These are phyloP conservation scores for Rosa lucieae DNA, from an alignment of 306 rosid species.

Conservation along the genomic window DNA sequence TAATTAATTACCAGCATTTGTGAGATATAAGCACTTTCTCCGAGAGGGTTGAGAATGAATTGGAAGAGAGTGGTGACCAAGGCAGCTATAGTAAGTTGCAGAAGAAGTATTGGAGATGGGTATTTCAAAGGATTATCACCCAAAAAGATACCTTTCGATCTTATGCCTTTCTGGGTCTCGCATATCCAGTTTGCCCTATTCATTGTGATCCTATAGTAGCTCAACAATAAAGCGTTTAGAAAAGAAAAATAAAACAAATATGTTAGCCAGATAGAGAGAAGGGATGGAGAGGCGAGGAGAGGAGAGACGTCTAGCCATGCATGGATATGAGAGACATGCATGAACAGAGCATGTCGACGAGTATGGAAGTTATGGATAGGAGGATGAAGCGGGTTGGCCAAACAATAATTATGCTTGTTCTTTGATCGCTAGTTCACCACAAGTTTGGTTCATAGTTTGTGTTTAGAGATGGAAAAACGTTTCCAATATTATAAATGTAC, in stretches of 20 bases:
- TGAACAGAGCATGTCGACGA: neutral
- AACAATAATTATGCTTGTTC: neutral
- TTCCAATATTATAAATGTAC: neutral
- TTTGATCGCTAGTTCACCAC: constrained; percentile 5
- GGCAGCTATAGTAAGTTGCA: constrained; percentile 39
- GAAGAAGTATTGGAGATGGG: constrained; percentile 19
- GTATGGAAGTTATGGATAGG: constrained; percentile 16
- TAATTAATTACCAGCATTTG: constrained; percentile 45
- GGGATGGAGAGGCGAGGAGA: neutral
- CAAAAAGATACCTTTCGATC: constrained; percentile 37
- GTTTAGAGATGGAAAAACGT: constrained; percentile 6
- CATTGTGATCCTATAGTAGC: neutral
- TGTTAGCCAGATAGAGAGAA: neutral
- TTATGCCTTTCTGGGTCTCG: neutral
- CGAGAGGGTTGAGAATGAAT: constrained; percentile 48
- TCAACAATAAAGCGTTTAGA: neutral
- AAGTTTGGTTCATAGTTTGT: neutral
- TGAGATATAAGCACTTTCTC: constrained; percentile 42
- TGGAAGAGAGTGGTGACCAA: constrained; percentile 29
- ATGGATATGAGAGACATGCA: neutral
- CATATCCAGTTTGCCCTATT: constrained; percentile 28
- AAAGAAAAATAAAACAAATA: neutral
- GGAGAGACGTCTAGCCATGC: neutral
- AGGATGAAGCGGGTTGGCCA: constrained; percentile 24
- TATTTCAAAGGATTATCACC: constrained; percentile 41